Evolutionary conservation across 352 stramenopile species (phyloP).

Genomic region (Globisporangium nagaii): DNA sequence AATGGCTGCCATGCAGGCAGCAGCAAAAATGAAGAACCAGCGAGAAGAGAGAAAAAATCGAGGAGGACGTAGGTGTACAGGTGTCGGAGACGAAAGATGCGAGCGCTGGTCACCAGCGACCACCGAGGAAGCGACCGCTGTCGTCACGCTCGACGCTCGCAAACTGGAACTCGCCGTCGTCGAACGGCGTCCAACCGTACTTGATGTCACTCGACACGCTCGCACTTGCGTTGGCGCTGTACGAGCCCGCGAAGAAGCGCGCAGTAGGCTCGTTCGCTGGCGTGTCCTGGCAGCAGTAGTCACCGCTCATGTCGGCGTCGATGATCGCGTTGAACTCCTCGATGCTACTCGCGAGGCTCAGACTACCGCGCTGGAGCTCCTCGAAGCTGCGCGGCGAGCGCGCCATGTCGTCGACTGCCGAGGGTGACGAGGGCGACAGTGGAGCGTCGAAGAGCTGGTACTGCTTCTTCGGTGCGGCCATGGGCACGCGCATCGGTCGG

Average conservation of each 20-base stretch:
- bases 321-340: constrained; percentile 20
- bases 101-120: not conserved
- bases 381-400: constrained; percentile 2
- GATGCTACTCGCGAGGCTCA: constrained; percentile 9
- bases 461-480: not conserved
- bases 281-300: not conserved
- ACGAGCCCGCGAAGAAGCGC: not conserved
- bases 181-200: constrained; percentile 17
- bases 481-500: not conserved
- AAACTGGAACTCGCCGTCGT: constrained; percentile 17
- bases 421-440: not conserved
- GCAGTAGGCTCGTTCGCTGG: not conserved
- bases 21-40: too few species aligned
- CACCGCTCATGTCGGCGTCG: constrained; percentile 1
- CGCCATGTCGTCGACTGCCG: not conserved
- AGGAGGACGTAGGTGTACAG: too few species aligned
- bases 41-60: too few species aligned
- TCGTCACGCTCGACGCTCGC: not conserved
- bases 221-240: not conserved
- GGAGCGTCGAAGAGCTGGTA: not conserved
- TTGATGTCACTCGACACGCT: constrained; percentile 1
- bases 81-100: too few species aligned
- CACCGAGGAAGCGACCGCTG: not conserved
- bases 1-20: too few species aligned
- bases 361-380: not conserved